Conservation (phyloP, 2,329 filamentous ascomycete genomes). For the Zelopaecilomyces penicillatus region DNA sequence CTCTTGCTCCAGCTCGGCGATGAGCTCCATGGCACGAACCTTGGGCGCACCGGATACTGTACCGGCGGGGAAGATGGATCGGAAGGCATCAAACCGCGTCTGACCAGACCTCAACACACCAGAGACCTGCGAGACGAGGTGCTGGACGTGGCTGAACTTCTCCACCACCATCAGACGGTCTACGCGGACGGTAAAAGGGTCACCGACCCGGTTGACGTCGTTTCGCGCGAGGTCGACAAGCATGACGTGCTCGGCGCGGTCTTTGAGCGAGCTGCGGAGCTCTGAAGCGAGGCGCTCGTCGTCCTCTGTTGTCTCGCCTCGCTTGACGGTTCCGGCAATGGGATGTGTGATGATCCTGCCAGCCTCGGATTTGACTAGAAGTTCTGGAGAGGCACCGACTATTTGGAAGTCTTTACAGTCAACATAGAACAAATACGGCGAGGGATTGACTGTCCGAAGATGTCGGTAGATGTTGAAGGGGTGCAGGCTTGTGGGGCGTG, state of each 20-base stretch:
- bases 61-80: constrained; percentile 92
- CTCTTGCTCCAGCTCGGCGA: constrained; percentile 86
- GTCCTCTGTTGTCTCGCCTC: constrained; percentile 71
- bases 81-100: constrained; percentile 90
- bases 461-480: constrained; percentile 98
- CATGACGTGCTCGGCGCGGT: constrained; percentile 46
- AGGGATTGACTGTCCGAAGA: constrained; percentile 93
- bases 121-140: constrained; percentile 91
- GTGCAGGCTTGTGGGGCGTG: constrained; percentile 80
- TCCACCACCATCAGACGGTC: constrained; percentile 92
- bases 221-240: constrained; percentile 92
- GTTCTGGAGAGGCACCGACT: constrained; percentile 87
- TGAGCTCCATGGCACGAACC: constrained; percentile 93
- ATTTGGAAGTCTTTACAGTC: constrained; percentile 90
- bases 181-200: constrained; percentile 80
- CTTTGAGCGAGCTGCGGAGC: constrained; percentile 70
- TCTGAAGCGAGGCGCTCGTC: constrained; percentile 72
- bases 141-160: constrained; percentile 94
- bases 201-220: constrained; percentile 92
- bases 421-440: constrained; percentile 94
- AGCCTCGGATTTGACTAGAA: constrained; percentile 82
- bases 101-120: constrained; percentile 76
- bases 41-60: constrained; percentile 95
- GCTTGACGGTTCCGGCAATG: constrained; percentile 90
- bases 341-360: constrained; percentile 91